Percentiles rank a stretch among this genome's conserved stretches.
Conservation (phyloP, 805 yeast species). For the Kurtzmaniella fragi region DNA sequence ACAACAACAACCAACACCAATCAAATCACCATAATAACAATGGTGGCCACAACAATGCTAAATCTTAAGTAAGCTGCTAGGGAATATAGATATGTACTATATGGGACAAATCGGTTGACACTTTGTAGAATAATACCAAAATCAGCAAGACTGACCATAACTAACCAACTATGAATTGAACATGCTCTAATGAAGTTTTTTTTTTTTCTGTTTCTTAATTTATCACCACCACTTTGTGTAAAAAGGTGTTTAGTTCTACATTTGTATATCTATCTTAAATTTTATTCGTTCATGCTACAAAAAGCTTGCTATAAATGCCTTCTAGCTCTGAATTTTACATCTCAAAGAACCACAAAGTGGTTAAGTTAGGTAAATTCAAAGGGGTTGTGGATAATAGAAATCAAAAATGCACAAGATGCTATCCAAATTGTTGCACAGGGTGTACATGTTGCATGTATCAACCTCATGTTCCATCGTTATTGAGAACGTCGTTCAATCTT, state of each 20-base stretch:
- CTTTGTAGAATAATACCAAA: too few species aligned
- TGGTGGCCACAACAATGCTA: slow-evolving; percentile 5
- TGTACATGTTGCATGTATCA: slow-evolving; percentile 9
- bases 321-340: background rate
- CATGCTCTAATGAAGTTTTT: background rate
- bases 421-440: slow-evolving; percentile 1
- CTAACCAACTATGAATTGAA: too few species aligned
- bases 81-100: slow-evolving; percentile 8
- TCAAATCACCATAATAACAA: background rate
- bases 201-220: background rate
- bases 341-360: background rate
- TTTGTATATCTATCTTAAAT: too few species aligned
- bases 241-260: too few species aligned
- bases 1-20: slow-evolving; percentile 15
- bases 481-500: background rate
- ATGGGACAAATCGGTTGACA: slow-evolving; percentile 2
- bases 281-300: background rate
- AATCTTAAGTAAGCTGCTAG: background rate
- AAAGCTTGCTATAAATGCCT: background rate
- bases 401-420: slow-evolving; percentile 10
- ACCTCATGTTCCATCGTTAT: slow-evolving; percentile 9
- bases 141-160: too few species aligned
- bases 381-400: slow-evolving; percentile 16
- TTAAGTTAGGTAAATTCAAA: slow-evolving; percentile 15
- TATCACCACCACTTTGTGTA: too few species aligned